Conservation (phyloP, 805 yeast species). For the Saturnispora zaruensis region DNA sequence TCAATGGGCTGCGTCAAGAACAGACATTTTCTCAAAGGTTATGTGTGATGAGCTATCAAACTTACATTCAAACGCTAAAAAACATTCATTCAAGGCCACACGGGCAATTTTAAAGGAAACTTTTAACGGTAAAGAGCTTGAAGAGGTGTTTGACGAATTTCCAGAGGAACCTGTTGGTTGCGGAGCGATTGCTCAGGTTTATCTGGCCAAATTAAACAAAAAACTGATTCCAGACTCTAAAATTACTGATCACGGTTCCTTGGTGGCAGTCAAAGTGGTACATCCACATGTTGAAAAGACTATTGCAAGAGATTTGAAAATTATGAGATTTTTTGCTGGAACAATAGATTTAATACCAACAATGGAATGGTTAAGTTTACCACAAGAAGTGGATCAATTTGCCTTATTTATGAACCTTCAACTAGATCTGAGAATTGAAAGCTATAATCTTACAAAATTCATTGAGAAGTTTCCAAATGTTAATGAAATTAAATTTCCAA, state of each 20-base stretch:
- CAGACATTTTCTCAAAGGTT: slow-evolving; percentile 78
- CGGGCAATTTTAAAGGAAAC: slow-evolving; percentile 48
- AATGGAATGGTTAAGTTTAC: slow-evolving; percentile 95
- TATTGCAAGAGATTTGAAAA: slow-evolving; percentile 71
- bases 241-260: slow-evolving; percentile 33
- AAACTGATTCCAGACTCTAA: slow-evolving; percentile 24
- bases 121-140: slow-evolving; percentile 45
- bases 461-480: slow-evolving; percentile 53
- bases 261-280: slow-evolving; percentile 84
- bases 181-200: slow-evolving; percentile 98
- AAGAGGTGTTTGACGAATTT: slow-evolving; percentile 76
- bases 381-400: slow-evolving; percentile 89
- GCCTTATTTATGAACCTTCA: slow-evolving; percentile 79
- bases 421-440: slow-evolving; percentile 84
- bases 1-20: slow-evolving; percentile 98
- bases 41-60: slow-evolving; percentile 69
- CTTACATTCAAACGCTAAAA: slow-evolving; percentile 74
- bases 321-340: slow-evolving; percentile 76
- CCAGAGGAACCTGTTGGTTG: slow-evolving; percentile 75
- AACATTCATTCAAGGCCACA: slow-evolving; percentile 61
- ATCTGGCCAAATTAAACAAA: slow-evolving; percentile 55
- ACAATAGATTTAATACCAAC: slow-evolving; percentile 71
- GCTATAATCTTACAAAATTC: slow-evolving; percentile 67
- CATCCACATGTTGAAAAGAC: slow-evolving; percentile 77
- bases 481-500: slow-evolving; percentile 69